Conservation (phyloP, 345 rosid genomes). For the Hibiscus trionum region DNA sequence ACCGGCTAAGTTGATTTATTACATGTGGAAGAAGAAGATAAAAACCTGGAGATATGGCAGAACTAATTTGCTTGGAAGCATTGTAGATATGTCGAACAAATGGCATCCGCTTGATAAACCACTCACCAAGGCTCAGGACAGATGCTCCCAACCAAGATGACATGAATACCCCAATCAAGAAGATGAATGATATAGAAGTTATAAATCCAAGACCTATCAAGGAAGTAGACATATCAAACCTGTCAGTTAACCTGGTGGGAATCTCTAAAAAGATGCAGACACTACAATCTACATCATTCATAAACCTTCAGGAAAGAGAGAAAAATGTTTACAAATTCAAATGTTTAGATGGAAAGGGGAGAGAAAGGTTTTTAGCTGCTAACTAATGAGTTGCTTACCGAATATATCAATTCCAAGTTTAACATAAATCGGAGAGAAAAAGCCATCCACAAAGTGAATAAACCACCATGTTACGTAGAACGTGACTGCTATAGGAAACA, state of each 20-base stretch:
- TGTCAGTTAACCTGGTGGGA: not conserved
- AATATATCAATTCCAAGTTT: conserved; percentile 89
- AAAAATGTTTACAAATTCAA: not conserved
- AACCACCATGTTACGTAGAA: conserved; percentile 99
- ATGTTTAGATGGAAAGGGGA: not conserved
- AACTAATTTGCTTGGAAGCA: conserved; percentile 97
- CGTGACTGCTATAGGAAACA: conserved; percentile 87
- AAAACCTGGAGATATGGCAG: conserved; percentile 96
- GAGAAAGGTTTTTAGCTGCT: not conserved
- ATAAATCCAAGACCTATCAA: conserved; percentile 83
- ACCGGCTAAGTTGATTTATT: not conserved
- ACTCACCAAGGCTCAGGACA: conserved; percentile 85
- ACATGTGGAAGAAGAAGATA: not conserved
- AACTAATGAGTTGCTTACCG: conserved; percentile 40
- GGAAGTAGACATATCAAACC: conserved; percentile 13
- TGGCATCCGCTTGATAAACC: conserved; percentile 99
- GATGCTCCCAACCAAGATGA: conserved; percentile 99
- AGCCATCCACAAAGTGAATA: conserved; percentile 94
- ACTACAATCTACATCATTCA: not conserved
- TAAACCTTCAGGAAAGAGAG: not conserved
- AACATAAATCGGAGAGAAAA: conserved; percentile 91
- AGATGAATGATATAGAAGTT: conserved; percentile 86
- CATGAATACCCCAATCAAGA: conserved; percentile 98
- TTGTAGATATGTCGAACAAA: conserved; percentile 92
- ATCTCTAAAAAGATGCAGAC: not conserved